Percentiles rank a stretch among this genome's conserved stretches.
These are phyloP conservation scores for Plantago lanceolata DNA, from an alignment of 305 asterid species.

Conservation along the genomic window DNA sequence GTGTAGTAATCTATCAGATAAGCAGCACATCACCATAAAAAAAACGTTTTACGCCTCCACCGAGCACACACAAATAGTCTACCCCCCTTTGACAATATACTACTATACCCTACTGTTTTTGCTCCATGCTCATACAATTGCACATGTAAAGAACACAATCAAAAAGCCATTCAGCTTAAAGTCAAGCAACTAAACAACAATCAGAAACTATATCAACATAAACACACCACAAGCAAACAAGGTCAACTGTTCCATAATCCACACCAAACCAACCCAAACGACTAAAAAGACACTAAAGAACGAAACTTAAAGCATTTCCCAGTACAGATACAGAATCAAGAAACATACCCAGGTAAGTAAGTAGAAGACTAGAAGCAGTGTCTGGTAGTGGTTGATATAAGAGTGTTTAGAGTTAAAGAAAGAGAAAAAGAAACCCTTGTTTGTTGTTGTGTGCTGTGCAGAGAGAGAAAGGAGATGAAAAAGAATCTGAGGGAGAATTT, in stretches of 20 bases:
- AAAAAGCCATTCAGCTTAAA: neutral
- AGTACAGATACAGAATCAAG: neutral
- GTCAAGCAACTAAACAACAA: neutral
- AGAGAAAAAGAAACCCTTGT: neutral
- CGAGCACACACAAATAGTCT: neutral
- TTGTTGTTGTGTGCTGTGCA: constrained; percentile 28
- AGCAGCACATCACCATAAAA: neutral
- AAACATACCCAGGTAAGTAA: neutral
- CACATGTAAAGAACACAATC: constrained; percentile 3
- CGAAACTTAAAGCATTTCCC: neutral
- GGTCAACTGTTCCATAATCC: constrained; percentile 23
- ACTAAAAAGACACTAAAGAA: neutral
- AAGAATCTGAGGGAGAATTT: constrained; percentile 8
- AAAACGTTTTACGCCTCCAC: neutral
- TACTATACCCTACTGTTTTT: neutral
- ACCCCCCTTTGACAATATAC: neutral
- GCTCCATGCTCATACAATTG: neutral
- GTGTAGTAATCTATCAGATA: neutral
- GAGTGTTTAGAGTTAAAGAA: neutral
- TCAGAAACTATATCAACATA: constrained; percentile 1
- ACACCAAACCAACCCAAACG: neutral
- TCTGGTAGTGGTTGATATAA: too few relatives aligned
- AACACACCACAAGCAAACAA: constrained; percentile 15
- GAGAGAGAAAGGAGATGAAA: constrained; percentile 11
- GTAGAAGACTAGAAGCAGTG: too few relatives aligned